Evolutionary conservation across 2,329 filamentous ascomycete species (phyloP), one percentile per base, ranked within the genome.

Genomic region (Alternaria postmessia): DNA sequence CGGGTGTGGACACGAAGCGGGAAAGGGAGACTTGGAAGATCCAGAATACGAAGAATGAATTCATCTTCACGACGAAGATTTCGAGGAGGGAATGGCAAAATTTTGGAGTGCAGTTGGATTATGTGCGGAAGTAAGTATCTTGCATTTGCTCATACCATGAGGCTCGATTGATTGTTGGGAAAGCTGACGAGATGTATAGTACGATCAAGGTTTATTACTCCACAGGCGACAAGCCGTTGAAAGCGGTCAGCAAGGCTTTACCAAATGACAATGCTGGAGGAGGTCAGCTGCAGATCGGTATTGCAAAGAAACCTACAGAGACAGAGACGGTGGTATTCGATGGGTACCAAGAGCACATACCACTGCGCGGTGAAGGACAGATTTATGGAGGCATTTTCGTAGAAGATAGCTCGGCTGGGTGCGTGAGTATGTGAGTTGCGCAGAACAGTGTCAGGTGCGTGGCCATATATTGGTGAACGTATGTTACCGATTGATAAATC

Each of bases 351-450:
- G 72, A 72, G 59, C 28, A 30, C 4, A 65, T 74, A 18, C 39
- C 48, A 5, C 18, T 57, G 2, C 36, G 59, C 1, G 61, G 64
- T 16, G 71, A 75, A 36, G 71, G 68, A 0, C 71, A 74, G 32
- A 70, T 73, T 4, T 76, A 76, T 61, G 73, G 73, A 1, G 70
- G 75, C 2, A 52, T 77, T 6, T 77, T 77, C 34, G 65, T 76
- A 5, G 75, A 77, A 52, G 62, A 69, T 36, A 72, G 70, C 28
- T 57, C 58, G 7, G 43, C 16, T 7, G 72, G 66, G 2, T 73
- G 72, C 26, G 43, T 70, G 8, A 74, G 67, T 51, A 8, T 66
- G 7, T 70, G 54, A 66, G 24, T 7, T 26, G 24, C 24, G 2
- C 24, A 26, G 24, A 26, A 26, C 24, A 26, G 24, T 26, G 6